Conservation (phyloP, 345 rosid species). For the rapeseed (Brassica napus) region Da-Ae NC_063447.1:60453501-60454000, state of each 20-base stretch:
- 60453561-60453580: background rate
- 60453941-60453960: too few species aligned
- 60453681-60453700: background rate
- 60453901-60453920: background rate
- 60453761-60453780: background rate
- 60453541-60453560: background rate
- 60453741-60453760: background rate
- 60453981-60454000: too few species aligned
- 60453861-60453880: background rate
- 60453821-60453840: background rate
- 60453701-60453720: background rate
- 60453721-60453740: background rate
- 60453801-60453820: background rate
- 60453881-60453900: background rate
- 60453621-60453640: background rate
- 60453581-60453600: background rate
- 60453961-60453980: too few species aligned
- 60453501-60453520: slow-evolving; percentile 26
- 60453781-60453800: background rate
- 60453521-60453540: background rate
- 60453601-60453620: background rate
- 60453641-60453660: background rate
- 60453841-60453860: background rate
- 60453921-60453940: too few species aligned
- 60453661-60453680: background rate